Evolutionary conservation across 2,329 filamentous ascomycete species (phyloP).

Genomic region (Aspergillus sp.): DNA sequence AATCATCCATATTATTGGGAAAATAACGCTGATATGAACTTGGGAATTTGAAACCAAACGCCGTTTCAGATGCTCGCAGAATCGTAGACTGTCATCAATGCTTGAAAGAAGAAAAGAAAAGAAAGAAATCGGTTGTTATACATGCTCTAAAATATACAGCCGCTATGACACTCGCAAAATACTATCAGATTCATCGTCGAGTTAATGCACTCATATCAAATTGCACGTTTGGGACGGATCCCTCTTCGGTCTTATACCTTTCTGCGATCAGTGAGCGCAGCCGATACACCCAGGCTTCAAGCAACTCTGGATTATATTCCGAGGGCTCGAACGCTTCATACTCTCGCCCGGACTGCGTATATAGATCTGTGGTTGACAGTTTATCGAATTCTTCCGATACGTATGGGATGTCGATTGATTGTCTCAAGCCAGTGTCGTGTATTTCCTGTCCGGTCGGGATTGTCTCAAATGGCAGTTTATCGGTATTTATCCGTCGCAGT

Average conservation of each 20-base stretch:
- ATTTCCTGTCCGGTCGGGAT: conserved; percentile 25
- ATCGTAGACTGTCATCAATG: neutral
- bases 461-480: conserved; percentile 30
- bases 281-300: conserved; percentile 19
- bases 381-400: conserved; percentile 6
- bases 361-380: conserved; percentile 20
- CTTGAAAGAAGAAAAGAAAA: too few relatives aligned
- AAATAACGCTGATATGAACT: neutral
- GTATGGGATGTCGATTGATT: conserved; percentile 1
- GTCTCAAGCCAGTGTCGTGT: conserved; percentile 20
- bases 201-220: conserved; percentile 18
- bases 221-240: conserved; percentile 2
- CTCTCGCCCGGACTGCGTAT: conserved; percentile 14
- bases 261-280: conserved; percentile 17
- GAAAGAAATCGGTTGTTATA: neutral
- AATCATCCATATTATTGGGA: neutral
- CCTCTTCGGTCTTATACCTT: conserved; percentile 17
- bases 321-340: conserved; percentile 12
- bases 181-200: neutral
- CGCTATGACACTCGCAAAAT: neutral
- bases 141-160: neutral
- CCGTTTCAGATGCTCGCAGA: neutral
- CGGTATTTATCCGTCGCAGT: conserved; percentile 18
- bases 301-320: conserved; percentile 1
- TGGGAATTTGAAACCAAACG: neutral